These are phyloP conservation scores for Mycena sanguinolenta DNA, from an alignment of 768 basidiomycete genomes.

Conservation along the genomic window DNA sequence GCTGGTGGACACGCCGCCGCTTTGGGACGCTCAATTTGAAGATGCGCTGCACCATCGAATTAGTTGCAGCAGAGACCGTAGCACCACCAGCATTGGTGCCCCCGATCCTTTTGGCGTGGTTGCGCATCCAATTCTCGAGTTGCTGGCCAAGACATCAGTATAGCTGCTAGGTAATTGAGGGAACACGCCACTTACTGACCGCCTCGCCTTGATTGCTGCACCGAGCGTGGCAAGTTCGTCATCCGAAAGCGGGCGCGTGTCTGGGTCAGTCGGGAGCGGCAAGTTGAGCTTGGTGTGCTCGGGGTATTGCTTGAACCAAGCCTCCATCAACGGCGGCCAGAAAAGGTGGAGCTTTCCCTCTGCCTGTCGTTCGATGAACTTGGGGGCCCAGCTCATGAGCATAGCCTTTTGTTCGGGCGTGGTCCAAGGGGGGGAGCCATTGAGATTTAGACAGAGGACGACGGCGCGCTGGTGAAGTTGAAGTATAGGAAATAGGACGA, in stretches of 20 bases:
- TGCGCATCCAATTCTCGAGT: constrained; percentile 13
- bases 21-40: neutral
- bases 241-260: neutral
- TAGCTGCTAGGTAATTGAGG: neutral
- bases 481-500: no score
- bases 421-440: constrained; percentile 10
- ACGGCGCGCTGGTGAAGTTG: no score
- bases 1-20: neutral
- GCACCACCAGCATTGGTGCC: neutral
- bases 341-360: constrained; percentile 8
- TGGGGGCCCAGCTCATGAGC: neutral
- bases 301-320: neutral
- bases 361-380: constrained; percentile 10
- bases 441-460: neutral
- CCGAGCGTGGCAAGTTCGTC: neutral
- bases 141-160: neutral
- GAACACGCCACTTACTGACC: neutral
- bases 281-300: neutral
- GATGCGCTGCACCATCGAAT: neutral
- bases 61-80: neutral
- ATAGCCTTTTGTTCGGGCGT: neutral
- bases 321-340: constrained; percentile 6
- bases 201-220: neutral
- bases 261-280: neutral
- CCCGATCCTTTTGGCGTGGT: neutral